Evolutionary conservation across 345 rosid species (phyloP).

Genomic region (Excoecaria cochinchinensis): DNA sequence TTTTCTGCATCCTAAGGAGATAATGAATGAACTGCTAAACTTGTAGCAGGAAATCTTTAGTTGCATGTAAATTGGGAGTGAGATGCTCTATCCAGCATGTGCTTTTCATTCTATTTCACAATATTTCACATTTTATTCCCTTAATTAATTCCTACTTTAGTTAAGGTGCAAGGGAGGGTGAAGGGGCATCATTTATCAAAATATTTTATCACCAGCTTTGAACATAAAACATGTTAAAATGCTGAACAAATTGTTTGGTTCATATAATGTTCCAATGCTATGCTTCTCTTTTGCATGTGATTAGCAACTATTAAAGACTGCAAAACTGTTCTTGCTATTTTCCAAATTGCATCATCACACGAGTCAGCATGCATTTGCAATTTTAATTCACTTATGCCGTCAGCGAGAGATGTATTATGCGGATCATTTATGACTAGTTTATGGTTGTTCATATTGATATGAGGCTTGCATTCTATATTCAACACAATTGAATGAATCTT

Average conservation of each 20-base stretch:
- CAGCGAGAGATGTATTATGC: not conserved
- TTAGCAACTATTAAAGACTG: not conserved
- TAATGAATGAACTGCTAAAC: not conserved
- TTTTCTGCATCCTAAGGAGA: not conserved
- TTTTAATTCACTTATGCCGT: not conserved
- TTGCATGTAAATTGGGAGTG: conserved; percentile 1
- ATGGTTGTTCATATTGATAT: not conserved
- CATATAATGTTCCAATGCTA: not conserved
- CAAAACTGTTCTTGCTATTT: not conserved
- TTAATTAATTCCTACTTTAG: not conserved
- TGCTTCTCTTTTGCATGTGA: not conserved
- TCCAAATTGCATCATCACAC: not conserved
- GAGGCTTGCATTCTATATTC: not conserved
- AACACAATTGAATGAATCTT: not conserved
- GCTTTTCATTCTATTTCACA: not conserved
- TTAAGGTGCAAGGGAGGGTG: not conserved
- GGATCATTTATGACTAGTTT: not conserved
- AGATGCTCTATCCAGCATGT: conserved; percentile 1
- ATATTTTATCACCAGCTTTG: not conserved
- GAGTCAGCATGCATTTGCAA: not conserved
- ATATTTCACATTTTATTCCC: not conserved
- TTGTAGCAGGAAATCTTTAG: not conserved
- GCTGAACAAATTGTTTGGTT: not conserved
- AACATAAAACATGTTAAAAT: not conserved
- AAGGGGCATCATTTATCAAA: not conserved